Percentiles rank a stretch among this genome's conserved stretches.
Evolutionary conservation across 1,284 basidiomycete species (phyloP).

Genomic region (Takashimella koratensis): DNA sequence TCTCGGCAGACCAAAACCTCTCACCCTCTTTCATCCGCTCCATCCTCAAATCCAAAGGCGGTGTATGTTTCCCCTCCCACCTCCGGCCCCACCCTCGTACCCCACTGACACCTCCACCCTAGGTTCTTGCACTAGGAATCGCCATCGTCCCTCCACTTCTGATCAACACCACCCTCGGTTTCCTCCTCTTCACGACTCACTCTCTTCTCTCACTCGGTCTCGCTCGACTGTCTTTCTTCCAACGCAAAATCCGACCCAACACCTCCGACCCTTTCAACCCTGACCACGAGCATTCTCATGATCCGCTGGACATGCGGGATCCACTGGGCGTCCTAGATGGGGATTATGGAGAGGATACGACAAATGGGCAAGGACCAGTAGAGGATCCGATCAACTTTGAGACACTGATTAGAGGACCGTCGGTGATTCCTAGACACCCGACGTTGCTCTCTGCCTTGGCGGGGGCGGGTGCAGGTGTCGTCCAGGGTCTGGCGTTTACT

Average conservation of each 20-base stretch:
- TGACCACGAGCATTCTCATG: neutral
- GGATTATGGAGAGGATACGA: constrained; percentile 9
- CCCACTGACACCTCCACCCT: constrained; percentile 4
- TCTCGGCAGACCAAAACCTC: constrained; percentile 43
- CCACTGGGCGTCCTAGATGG: constrained; percentile 13
- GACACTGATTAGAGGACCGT: constrained; percentile 38
- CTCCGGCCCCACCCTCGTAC: no score
- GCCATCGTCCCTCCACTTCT: constrained; percentile 43
- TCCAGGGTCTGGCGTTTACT: constrained; percentile 46
- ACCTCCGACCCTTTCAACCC: neutral
- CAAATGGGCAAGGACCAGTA: constrained; percentile 4
- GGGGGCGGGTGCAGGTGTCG: constrained; percentile 42
- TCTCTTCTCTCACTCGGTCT: constrained; percentile 43
- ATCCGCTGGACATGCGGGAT: constrained; percentile 12
- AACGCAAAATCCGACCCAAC: constrained; percentile 12
- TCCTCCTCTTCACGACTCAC: constrained; percentile 47
- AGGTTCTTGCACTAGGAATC: constrained; percentile 27
- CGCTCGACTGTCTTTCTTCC: constrained; percentile 41
- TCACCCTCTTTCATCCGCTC: constrained; percentile 42
- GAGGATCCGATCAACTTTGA: constrained; percentile 42
- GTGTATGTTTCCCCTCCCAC: constrained; percentile 20
- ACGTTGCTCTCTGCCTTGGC: constrained; percentile 44
- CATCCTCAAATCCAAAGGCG: constrained; percentile 36
- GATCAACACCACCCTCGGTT: constrained; percentile 47
- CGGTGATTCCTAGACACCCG: constrained; percentile 41